Conservation (phyloP, 2,329 filamentous ascomycete species). For the Parastagonospora avenae region DNA sequence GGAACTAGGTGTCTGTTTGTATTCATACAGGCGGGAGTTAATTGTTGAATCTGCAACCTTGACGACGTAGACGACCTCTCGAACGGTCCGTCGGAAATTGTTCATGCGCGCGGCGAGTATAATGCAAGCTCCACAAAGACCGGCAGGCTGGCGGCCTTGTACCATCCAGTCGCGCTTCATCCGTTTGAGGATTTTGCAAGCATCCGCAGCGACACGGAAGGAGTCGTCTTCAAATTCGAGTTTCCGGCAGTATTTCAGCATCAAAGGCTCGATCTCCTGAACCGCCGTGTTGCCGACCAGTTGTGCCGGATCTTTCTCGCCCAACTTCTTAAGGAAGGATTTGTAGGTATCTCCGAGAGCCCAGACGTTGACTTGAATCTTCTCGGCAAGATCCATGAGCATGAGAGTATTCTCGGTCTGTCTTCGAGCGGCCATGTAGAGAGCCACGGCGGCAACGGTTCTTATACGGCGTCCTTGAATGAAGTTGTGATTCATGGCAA, state of each 20-base stretch:
- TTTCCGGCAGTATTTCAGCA: constrained; percentile 87
- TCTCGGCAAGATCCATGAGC: constrained; percentile 93
- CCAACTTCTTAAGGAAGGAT: constrained; percentile 70
- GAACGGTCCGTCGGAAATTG: constrained; percentile 90
- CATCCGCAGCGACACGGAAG: constrained; percentile 84
- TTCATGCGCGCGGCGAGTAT: constrained; percentile 97
- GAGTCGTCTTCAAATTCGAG: constrained; percentile 87
- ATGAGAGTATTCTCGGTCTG: constrained; percentile 82
- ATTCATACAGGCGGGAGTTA: constrained; percentile 88
- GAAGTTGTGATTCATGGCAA: constrained; percentile 65
- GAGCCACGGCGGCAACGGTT: constrained; percentile 85
- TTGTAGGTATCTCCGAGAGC: constrained; percentile 90
- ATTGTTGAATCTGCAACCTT: constrained; percentile 96
- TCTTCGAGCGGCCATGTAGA: constrained; percentile 86
- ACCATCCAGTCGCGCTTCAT: constrained; percentile 99
- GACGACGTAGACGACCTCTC: constrained; percentile 97
- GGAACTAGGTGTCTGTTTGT: constrained; percentile 83
- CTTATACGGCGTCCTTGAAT: constrained; percentile 74
- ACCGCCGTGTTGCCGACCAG: constrained; percentile 58
- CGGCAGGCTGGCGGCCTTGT: constrained; percentile 88
- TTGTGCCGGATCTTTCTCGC: constrained; percentile 62
- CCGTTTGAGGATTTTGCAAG: constrained; percentile 82
- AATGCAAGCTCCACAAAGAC: constrained; percentile 90
- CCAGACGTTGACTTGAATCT: constrained; percentile 86
- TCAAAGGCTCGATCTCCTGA: constrained; percentile 81